phyloP scores from a whole-genome alignment of 305 asterid species.

The Nicotiana rustica region DNA sequence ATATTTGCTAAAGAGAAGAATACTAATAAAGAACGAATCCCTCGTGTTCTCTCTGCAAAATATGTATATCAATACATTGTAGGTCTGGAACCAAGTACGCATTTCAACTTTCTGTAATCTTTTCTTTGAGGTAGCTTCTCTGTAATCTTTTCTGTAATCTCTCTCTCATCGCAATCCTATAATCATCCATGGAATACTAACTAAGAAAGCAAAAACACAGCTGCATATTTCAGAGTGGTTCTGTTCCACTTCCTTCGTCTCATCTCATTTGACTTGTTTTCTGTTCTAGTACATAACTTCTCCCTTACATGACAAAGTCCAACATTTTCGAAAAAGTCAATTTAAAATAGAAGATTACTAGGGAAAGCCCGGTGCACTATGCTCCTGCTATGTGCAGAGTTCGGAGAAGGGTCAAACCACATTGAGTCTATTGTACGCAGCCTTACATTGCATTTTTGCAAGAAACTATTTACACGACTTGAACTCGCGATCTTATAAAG shows the following conservation, averaged over 20 bases:
- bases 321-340: neutral
- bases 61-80: neutral
- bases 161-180: neutral
- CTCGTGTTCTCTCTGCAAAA: neutral
- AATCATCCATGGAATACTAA: neutral
- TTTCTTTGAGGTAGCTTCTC: conserved; percentile 3
- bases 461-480: neutral
- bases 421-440: neutral
- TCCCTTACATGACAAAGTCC: neutral
- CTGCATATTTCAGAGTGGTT: conserved; percentile 19
- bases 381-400: neutral
- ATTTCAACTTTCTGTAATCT: conserved; percentile 15
- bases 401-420: neutral
- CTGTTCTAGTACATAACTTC: neutral
- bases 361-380: conserved; percentile 7
- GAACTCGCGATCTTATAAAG: neutral
- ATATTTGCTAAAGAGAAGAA: neutral
- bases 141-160: neutral
- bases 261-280: conserved; percentile 10
- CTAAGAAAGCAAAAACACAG: neutral
- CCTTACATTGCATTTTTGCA: conserved; percentile 1
- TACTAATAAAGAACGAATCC: neutral
- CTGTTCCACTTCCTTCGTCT: neutral
- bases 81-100: neutral
- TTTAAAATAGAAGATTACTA: neutral